These are phyloP conservation scores for Ricinus communis DNA, from an alignment of 345 rosid species.

Conservation along the genomic window DNA sequence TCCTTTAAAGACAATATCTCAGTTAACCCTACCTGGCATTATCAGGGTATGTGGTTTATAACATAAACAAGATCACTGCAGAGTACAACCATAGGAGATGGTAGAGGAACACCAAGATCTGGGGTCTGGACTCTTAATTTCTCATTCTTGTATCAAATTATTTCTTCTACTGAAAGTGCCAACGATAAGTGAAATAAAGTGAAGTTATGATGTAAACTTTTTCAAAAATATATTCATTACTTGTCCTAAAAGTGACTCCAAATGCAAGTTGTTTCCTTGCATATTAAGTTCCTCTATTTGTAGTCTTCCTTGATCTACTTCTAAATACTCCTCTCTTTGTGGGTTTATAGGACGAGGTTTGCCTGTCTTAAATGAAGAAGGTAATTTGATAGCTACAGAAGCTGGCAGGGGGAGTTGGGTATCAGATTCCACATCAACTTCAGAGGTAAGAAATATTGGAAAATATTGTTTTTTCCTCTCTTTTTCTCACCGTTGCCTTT, in stretches of 20 bases:
- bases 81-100: neutral
- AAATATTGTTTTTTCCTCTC: neutral
- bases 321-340: neutral
- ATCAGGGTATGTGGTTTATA: neutral
- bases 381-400: constrained; percentile 55
- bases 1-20: neutral
- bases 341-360: constrained; percentile 61
- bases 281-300: neutral
- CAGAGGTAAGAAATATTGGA: constrained; percentile 57
- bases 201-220: neutral
- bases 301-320: neutral
- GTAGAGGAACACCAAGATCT: neutral
- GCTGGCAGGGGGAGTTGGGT: constrained; percentile 60
- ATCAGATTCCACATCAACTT: constrained; percentile 48
- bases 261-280: neutral
- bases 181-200: neutral
- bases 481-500: neutral
- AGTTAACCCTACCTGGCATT: neutral
- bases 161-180: neutral
- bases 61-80: neutral
- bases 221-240: neutral
- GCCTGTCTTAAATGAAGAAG: constrained; percentile 88
- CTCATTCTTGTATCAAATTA: neutral
- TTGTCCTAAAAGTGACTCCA: neutral
- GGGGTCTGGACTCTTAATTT: neutral